phyloP scores from a whole-genome alignment of 257 asterid genomes.

The Przewalskia tangutica region DNA sequence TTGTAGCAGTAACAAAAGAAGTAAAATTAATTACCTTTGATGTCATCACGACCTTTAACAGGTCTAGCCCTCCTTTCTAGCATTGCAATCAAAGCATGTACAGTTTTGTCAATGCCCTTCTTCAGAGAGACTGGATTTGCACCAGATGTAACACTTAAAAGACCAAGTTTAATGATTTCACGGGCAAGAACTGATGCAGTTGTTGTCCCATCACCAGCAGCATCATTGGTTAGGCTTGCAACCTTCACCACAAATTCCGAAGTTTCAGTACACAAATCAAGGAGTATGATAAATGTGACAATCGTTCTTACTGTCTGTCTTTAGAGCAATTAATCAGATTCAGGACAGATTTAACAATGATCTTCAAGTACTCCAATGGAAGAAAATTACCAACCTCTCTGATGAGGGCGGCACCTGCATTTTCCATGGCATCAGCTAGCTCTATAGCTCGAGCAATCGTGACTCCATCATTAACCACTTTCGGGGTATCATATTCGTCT shows the following conservation, averaged over 20 bases:
- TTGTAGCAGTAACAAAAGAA: background rate
- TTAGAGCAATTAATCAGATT: background rate
- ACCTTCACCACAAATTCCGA: constrained; percentile 37
- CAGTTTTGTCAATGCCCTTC: constrained; percentile 90
- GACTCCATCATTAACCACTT: constrained; percentile 87
- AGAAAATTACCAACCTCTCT: constrained; percentile 57
- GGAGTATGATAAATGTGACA: background rate
- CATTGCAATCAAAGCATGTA: constrained; percentile 52
- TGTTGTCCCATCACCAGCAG: constrained; percentile 99
- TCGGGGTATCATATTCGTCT: constrained; percentile 84
- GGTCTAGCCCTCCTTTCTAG: constrained; percentile 82
- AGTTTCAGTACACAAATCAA: constrained; percentile 36
- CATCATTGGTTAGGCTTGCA: constrained; percentile 96
- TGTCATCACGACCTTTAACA: constrained; percentile 84
- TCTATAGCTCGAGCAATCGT: constrained; percentile 92
- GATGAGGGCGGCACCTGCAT: constrained; percentile 91
- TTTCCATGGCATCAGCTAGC: constrained; percentile 88
- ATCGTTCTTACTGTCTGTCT: background rate
- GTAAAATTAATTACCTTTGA: constrained; percentile 47
- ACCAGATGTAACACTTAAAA: constrained; percentile 92
- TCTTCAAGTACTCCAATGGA: background rate
- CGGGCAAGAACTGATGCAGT: constrained; percentile 95
- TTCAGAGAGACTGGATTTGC: constrained; percentile 88
- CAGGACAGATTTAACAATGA: background rate
- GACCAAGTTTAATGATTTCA: constrained; percentile 83